Evolutionary conservation across 176 grass and related monocot genomes (phyloP).

Genomic region (Oryza australiensis): DNA sequence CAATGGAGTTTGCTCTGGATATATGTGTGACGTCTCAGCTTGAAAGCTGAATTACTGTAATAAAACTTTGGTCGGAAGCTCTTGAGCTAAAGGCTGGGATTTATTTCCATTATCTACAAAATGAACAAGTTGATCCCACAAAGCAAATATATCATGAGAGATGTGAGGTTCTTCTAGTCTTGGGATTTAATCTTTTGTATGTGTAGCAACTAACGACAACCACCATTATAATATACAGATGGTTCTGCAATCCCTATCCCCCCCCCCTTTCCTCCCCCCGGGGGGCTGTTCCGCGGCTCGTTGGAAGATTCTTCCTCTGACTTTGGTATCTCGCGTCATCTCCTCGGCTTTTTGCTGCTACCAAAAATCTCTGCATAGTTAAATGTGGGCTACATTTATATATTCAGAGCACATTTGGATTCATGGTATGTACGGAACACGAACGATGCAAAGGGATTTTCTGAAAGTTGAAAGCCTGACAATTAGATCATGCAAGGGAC

Average conservation of each 20-base stretch:
- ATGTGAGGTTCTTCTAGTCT: background rate
- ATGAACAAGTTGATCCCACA: background rate
- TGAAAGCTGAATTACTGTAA: too few species aligned
- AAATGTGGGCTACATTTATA: background rate
- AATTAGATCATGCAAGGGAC: too few species aligned
- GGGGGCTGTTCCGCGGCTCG: background rate
- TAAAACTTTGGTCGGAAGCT: too few species aligned
- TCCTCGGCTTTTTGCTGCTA: constrained; percentile 9
- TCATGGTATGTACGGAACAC: background rate
- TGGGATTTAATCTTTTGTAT: background rate
- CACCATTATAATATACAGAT: background rate
- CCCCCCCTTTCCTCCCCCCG: too few species aligned
- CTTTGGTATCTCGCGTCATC: constrained; percentile 36
- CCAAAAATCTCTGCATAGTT: background rate
- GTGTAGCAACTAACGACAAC: background rate
- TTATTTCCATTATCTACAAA: too few species aligned
- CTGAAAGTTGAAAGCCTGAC: too few species aligned
- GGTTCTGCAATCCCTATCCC: background rate
- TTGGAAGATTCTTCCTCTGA: constrained; percentile 38
- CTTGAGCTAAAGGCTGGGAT: too few species aligned
- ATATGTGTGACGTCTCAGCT: too few species aligned
- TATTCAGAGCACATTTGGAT: constrained; percentile 14
- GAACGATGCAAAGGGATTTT: background rate
- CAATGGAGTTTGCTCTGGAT: background rate
- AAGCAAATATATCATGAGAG: background rate